These are phyloP conservation scores for Paracoccidioides lutzii DNA, from an alignment of 2,329 filamentous ascomycete species.

Conservation along the genomic window DNA sequence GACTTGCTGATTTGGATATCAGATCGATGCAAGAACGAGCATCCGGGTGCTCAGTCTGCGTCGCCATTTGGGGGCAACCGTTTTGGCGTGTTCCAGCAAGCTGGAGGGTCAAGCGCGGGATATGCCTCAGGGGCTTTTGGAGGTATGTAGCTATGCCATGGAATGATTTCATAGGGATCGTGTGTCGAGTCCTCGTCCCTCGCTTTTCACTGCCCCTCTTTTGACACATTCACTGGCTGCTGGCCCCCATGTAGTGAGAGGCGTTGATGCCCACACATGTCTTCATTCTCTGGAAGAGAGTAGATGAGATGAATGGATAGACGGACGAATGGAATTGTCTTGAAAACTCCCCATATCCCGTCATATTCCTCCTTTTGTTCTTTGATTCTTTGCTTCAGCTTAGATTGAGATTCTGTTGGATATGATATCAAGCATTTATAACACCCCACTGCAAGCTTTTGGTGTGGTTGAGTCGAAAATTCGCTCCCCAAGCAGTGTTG, in stretches of 20 bases:
- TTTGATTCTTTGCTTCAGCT: no score
- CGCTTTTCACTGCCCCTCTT: neutral
- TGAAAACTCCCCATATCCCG: no score
- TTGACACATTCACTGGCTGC: no score
- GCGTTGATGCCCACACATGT: neutral
- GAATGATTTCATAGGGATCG: neutral
- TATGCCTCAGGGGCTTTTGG: constrained; percentile 21
- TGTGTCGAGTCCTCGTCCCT: no score
- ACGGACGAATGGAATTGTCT: no score
- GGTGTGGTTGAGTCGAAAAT: no score
- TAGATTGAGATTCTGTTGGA: no score
- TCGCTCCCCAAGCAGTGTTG: neutral
- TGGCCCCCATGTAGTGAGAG: no score
- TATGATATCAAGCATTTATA: no score
- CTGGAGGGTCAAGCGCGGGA: constrained; percentile 15
- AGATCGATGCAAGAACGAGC: constrained; percentile 49
- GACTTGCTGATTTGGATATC: constrained; percentile 3
- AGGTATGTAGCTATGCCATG: constrained; percentile 20
- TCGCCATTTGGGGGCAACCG: constrained; percentile 39
- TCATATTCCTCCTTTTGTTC: no score
- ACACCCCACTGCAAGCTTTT: no score
- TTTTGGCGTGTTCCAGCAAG: constrained; percentile 40
- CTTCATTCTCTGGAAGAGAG: neutral
- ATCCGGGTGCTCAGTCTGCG: constrained; percentile 34
- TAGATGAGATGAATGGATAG: neutral